Evolutionary conservation across 2,329 filamentous ascomycete genomes (phyloP).

Genomic region (Aspergillus fructus): DNA sequence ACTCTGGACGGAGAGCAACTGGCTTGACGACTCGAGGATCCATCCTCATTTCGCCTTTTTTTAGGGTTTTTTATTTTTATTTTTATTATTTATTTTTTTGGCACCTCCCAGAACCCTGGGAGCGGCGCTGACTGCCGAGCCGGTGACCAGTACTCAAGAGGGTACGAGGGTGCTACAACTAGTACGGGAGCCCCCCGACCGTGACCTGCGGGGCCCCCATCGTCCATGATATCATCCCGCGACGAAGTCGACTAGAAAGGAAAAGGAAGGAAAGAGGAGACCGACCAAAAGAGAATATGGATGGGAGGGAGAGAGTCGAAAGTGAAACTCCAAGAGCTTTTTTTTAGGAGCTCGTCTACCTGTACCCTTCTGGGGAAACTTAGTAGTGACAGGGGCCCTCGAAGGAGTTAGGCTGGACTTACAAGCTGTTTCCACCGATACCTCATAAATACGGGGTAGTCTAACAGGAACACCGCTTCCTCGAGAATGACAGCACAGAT

Average conservation of each 20-base stretch:
- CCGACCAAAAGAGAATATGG: background rate
- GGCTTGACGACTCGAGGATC: background rate
- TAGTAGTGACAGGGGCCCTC: background rate
- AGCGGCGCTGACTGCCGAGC: background rate
- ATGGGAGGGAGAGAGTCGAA: too few relatives aligned
- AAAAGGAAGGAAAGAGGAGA: background rate
- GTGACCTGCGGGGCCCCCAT: background rate
- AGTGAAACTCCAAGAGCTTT: background rate
- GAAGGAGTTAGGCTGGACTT: background rate
- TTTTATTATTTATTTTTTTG: background rate
- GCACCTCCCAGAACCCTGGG: background rate
- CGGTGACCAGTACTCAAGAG: background rate
- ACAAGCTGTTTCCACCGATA: background rate
- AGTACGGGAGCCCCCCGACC: background rate
- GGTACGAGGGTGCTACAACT: too few relatives aligned
- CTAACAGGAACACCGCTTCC: background rate
- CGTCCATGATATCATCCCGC: slow-evolving; percentile 3
- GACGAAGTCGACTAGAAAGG: background rate
- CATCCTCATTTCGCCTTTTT: background rate
- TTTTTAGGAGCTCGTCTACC: slow-evolving; percentile 2
- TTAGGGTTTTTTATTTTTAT: background rate
- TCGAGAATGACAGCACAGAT: background rate
- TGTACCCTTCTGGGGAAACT: slow-evolving; percentile 9
- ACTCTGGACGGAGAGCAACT: background rate
- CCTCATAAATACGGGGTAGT: background rate